Evolutionary conservation across 179 eudicot species (phyloP), one percentile per base, ranked within the genome.

Genomic region (Nepenthes alata): DNA sequence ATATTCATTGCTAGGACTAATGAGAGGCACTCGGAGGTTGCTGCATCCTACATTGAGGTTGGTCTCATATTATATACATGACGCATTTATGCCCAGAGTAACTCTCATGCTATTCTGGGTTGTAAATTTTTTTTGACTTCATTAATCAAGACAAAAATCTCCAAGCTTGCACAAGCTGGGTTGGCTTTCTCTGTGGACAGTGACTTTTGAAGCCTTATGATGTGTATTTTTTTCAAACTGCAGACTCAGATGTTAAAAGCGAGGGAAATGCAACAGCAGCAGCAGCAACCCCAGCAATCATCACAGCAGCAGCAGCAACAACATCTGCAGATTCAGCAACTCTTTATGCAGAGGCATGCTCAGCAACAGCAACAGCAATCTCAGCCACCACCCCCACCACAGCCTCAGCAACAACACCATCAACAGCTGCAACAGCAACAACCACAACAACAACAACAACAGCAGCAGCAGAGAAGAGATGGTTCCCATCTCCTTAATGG

Each of bases 11-110:
- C 89, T 52, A 73, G 95, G 79, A 84, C 86, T 6, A 86, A 86
- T 65, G 89, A 86, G 73, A 86, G 83, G 67, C 98, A 93, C 65
- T 93, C 98, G 1, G 98, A 93, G 57, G 95, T 85, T 74, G 98
- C 98, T 67, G 98, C 98, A 60, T 85, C 98, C 50, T 93, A 93
- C 64, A 87, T 93, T 65, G 98, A 93, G 98, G 98, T 93, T 78
- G 62, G 82, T 73, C 47, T 41, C 8, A 7, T 4, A 41, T 4
- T 41, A 41, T 4, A 7, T 41, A 41, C 45, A 41, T 7, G 8
- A 41, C 2, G 45, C 8, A 7, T 41, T 41, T 41, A 25, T 25
- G 25, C 25, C 25, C 25, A 25, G 1, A 25, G 25, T 25, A 25
- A 25, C 25, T 25, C 25, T 25, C 25, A 25, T 25, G 25, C 25